Evolutionary conservation across 306 rosid genomes (phyloP).

Genomic region (Inga leiocalycina): DNA sequence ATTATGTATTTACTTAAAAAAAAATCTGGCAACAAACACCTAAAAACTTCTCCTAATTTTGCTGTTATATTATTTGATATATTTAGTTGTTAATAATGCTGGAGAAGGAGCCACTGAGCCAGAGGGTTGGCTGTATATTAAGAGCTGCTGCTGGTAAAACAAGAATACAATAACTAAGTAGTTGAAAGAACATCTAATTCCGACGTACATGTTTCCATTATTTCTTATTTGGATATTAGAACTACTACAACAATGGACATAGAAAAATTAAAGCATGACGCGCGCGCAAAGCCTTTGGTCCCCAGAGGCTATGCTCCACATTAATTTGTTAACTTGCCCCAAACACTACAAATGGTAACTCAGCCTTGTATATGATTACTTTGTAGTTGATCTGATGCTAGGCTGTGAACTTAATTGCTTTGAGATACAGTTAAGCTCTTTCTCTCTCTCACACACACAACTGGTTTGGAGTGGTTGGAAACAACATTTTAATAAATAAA

Average conservation of each 20-base stretch:
- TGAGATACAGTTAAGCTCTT: neutral
- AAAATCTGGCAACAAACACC: neutral
- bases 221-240: slow-evolving; percentile 1
- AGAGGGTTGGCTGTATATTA: neutral
- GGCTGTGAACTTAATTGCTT: neutral
- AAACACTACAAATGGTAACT: slow-evolving; percentile 4
- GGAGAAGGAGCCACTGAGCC: neutral
- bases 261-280: no score
- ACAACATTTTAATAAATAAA: neutral
- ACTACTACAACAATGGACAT: slow-evolving; percentile 10
- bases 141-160: neutral
- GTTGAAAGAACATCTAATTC: slow-evolving; percentile 15
- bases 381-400: neutral
- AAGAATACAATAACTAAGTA: neutral
- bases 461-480: neutral
- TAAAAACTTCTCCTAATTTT: neutral
- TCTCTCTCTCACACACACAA: neutral
- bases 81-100: neutral
- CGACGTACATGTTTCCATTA: neutral
- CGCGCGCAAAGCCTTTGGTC: neutral
- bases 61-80: neutral
- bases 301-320: neutral
- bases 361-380: neutral
- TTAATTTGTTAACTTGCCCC: neutral
- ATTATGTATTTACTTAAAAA: neutral